phyloP scores from a whole-genome alignment of 495 filamentous ascomycete genomes.

The Penicillium subrubescens region DNA sequence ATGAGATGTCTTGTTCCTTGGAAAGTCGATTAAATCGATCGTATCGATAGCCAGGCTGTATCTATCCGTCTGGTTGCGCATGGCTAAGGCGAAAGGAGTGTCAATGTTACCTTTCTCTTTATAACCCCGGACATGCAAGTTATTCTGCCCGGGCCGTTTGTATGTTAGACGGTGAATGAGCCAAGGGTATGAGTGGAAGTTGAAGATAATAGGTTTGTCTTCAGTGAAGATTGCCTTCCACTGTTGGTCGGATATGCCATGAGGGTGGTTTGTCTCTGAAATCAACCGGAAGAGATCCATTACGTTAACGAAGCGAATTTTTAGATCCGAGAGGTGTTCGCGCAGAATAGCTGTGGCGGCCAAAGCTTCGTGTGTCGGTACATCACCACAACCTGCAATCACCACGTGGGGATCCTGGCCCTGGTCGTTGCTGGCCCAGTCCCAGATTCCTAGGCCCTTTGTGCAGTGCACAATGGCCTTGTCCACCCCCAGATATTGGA shows the following conservation, averaged over 20 bases:
- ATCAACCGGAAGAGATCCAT: constrained; percentile 77
- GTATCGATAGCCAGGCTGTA: constrained; percentile 73
- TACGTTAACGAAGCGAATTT: constrained; percentile 74
- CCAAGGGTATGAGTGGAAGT: constrained; percentile 80
- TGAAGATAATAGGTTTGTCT: constrained; percentile 71
- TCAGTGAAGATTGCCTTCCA: constrained; percentile 66
- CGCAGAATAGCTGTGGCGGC: constrained; percentile 68
- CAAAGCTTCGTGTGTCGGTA: constrained; percentile 67
- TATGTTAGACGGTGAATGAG: constrained; percentile 72
- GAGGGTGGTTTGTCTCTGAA: constrained; percentile 62
- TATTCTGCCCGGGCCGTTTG: constrained; percentile 63
- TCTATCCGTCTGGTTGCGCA: constrained; percentile 70
- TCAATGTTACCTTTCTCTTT: constrained; percentile 80
- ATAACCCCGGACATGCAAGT: constrained; percentile 70
- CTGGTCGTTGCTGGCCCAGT: constrained; percentile 59
- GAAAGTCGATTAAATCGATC: constrained; percentile 60
- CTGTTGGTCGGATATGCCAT: constrained; percentile 63
- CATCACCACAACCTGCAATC: constrained; percentile 71
- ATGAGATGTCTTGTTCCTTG: constrained; percentile 58
- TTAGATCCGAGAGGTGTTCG: constrained; percentile 63
- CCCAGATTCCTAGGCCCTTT: constrained; percentile 64
- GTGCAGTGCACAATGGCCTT: constrained; percentile 69
- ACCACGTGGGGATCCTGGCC: constrained; percentile 66
- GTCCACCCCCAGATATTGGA: constrained; percentile 69
- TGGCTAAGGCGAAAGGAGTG: constrained; percentile 70